Evolutionary conservation across 2,329 filamentous ascomycete species (phyloP).

Genomic region (Xylaria sp.): DNA sequence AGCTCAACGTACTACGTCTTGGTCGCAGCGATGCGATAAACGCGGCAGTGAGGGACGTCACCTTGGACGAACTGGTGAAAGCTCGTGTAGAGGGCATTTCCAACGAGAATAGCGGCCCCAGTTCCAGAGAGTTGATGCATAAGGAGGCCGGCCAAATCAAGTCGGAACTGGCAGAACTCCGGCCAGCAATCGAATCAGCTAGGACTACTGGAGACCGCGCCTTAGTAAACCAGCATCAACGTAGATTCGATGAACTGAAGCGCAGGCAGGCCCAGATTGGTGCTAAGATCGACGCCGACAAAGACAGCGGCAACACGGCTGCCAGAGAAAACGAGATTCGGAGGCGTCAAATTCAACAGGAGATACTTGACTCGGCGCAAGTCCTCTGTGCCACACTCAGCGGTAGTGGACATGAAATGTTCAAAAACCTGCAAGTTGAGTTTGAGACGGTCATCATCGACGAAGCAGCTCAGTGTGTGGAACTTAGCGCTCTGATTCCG

Average conservation of each 20-base stretch:
- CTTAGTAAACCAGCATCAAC: constrained; percentile 61
- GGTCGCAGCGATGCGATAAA: constrained; percentile 94
- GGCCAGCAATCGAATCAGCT: constrained; percentile 70
- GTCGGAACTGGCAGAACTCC: constrained; percentile 70
- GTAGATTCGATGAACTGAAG: constrained; percentile 78
- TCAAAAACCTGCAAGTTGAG: constrained; percentile 89
- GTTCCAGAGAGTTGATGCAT: constrained; percentile 61
- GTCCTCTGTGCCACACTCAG: constrained; percentile 94
- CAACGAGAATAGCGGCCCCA: constrained; percentile 59
- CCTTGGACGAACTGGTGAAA: constrained; percentile 88
- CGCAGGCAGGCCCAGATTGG: constrained; percentile 76
- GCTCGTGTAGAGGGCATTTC: constrained; percentile 66
- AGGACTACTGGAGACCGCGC: constrained; percentile 56
- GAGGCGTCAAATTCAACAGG: constrained; percentile 81
- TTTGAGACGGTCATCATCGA: constrained; percentile 99
- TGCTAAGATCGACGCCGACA: constrained; percentile 81
- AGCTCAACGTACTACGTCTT: constrained; percentile 85
- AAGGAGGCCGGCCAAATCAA: constrained; percentile 73
- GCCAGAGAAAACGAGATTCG: constrained; percentile 85
- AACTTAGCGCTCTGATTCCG: constrained; percentile 93
- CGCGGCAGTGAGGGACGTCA: constrained; percentile 83
- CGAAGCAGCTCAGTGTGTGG: constrained; percentile 96
- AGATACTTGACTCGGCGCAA: constrained; percentile 87
- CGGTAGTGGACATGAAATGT: constrained; percentile 96
- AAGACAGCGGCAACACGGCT: constrained; percentile 81